These are phyloP conservation scores for Xanthoceras sorbifolium DNA, from an alignment of 345 rosid genomes.

Conservation along the genomic window DNA sequence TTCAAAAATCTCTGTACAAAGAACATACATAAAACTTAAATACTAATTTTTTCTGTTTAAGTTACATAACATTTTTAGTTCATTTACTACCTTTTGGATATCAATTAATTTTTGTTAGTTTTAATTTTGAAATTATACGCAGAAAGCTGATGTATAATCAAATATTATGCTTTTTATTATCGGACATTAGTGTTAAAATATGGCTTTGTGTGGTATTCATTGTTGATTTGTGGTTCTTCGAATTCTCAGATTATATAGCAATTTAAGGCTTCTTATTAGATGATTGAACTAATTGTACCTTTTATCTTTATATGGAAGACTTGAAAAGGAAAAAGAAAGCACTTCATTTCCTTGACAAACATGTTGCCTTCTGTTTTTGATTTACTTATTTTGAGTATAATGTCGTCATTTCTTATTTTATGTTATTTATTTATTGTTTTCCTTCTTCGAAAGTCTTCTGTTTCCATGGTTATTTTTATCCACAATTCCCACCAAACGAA, in stretches of 20 bases:
- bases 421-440: background rate
- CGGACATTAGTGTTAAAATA: background rate
- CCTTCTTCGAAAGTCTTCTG: background rate
- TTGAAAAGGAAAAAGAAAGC: background rate
- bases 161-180: background rate
- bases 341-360: background rate
- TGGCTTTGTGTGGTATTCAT: background rate
- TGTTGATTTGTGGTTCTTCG: background rate
- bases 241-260: background rate
- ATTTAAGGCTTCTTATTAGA: background rate
- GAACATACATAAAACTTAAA: background rate
- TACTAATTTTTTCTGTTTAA: background rate
- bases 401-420: slow-evolving; percentile 1
- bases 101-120: background rate
- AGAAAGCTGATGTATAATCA: background rate
- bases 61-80: background rate
- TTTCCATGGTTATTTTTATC: background rate
- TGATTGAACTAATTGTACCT: background rate
- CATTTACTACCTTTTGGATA: background rate
- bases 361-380: background rate
- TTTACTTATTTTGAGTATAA: background rate
- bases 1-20: background rate
- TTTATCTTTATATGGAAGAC: background rate
- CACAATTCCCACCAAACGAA: background rate
- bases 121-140: background rate